Base-by-base conservation (phyloP, 2,329 filamentous ascomycete species). In the Diaporthe sp. region DNA sequence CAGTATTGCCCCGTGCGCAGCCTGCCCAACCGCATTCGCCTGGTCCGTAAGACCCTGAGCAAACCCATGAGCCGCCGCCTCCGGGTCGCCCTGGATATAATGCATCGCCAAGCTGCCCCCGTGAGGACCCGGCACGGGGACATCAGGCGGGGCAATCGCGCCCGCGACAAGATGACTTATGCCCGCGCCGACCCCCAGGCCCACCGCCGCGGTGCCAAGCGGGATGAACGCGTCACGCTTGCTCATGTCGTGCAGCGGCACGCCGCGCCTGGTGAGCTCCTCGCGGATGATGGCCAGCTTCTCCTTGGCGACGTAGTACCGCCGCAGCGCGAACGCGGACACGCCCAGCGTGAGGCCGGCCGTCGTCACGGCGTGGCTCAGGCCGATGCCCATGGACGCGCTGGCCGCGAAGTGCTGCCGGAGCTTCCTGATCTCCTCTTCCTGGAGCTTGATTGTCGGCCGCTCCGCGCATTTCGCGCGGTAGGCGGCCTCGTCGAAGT, bases 201-300 rank as follows among this genome's bases (percentile, higher is more conserved):
- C 75, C 4, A 71, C 75, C 22, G 65, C 63, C 1, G 75, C 71
- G 3, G 75, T 53, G 20, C 75, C 75, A 0, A 76, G 58, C 12
- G 75, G 75, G 4, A 76, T 76, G 7, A 60, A 73, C 20, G 75
- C 75, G 42, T 76, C 75, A 8, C 75, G 75, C 51, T 76, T 76
- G 57, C 47, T 72, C 75, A 76, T 71, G 15, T 74, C 75, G 51
- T 76, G 75, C 0, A 76, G 75, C 8, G 75, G 57, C 25, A 76
- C 75, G 22, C 75, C 75, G 25, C 75, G 75, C 58, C 20, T 42
- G 13, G 75, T 67, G 34, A 76, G 75, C 63, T 76, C 75, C 42
- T 71, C 75, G 34, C 75, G 75, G 58, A 76, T 76, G 72, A 76
- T 71, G 49, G 72, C 51, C 25, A 76, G 75, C 67, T 76, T 75